phyloP scores from a whole-genome alignment of 495 filamentous ascomycete species.

The Choiromyces venosus region DNA sequence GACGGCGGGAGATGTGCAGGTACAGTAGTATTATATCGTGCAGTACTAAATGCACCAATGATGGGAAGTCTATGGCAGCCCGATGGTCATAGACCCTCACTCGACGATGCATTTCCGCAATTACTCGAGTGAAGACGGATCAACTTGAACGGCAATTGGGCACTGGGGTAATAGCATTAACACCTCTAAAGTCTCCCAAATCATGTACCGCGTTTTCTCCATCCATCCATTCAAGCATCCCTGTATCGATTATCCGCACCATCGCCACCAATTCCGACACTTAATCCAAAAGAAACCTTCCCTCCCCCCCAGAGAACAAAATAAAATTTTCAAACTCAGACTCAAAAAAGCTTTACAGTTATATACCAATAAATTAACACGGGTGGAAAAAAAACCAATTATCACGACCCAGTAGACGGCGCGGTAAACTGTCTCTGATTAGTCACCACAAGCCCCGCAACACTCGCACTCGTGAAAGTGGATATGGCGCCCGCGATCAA shows the following conservation, averaged over 20 bases:
- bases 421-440: slow-evolving; percentile 43
- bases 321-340: background rate
- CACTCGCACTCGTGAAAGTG: slow-evolving; percentile 72
- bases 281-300: background rate
- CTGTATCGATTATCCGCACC: background rate
- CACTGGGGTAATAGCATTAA: background rate
- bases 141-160: background rate
- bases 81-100: background rate
- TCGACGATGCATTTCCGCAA: background rate
- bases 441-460: slow-evolving; percentile 70
- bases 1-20: background rate
- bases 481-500: slow-evolving; percentile 71
- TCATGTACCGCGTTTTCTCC: background rate
- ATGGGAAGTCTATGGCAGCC: background rate
- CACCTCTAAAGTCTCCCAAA: background rate
- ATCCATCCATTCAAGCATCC: background rate
- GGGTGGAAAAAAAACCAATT: background rate
- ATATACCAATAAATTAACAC: slow-evolving; percentile 1
- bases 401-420: background rate
- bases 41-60: background rate
- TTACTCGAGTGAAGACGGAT: background rate
- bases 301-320: background rate
- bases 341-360: background rate
- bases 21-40: background rate
- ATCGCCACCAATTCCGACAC: background rate